These are phyloP conservation scores for Flaveria bidentis DNA, from an alignment of 129 eudicot genomes.

Conservation along the genomic window DNA sequence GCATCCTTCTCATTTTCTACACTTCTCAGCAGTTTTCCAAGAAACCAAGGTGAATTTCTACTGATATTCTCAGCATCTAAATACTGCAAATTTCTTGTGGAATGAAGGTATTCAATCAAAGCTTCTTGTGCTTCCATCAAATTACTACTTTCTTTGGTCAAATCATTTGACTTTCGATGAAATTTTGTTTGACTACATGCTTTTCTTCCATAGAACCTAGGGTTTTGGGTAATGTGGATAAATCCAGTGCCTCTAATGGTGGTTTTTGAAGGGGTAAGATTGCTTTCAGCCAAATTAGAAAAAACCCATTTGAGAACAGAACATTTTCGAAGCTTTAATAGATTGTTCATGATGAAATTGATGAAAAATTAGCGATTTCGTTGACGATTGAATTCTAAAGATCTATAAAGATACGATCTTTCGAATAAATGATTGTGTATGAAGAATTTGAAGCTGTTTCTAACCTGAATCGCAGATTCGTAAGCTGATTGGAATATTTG, in stretches of 20 bases:
- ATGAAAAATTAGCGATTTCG: neutral
- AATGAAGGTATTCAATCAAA: constrained; percentile 70
- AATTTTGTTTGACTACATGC: constrained; percentile 22
- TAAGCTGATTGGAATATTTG: neutral
- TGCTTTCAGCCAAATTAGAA: constrained; percentile 1
- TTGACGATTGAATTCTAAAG: neutral
- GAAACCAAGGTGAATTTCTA: constrained; percentile 59
- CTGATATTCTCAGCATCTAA: constrained; percentile 77
- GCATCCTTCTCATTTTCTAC: constrained; percentile 40
- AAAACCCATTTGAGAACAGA: constrained; percentile 31
- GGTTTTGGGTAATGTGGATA: constrained; percentile 42
- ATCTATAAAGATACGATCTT: constrained; percentile 24
- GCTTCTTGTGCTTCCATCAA: constrained; percentile 68
- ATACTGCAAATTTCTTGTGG: constrained; percentile 69
- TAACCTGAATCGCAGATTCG: constrained; percentile 23
- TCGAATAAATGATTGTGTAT: neutral
- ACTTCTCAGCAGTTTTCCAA: constrained; percentile 46
- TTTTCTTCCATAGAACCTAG: constrained; percentile 48
- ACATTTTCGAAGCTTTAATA: constrained; percentile 36
- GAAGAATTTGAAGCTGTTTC: neutral
- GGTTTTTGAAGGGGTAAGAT: constrained; percentile 35
- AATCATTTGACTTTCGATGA: constrained; percentile 10
- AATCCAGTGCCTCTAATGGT: constrained; percentile 26
- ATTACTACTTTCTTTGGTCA: constrained; percentile 13
- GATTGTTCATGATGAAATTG: constrained; percentile 37